Conservation (phyloP, 2,329 filamentous ascomycete genomes). For the Calonectria pauciramosa region DNA sequence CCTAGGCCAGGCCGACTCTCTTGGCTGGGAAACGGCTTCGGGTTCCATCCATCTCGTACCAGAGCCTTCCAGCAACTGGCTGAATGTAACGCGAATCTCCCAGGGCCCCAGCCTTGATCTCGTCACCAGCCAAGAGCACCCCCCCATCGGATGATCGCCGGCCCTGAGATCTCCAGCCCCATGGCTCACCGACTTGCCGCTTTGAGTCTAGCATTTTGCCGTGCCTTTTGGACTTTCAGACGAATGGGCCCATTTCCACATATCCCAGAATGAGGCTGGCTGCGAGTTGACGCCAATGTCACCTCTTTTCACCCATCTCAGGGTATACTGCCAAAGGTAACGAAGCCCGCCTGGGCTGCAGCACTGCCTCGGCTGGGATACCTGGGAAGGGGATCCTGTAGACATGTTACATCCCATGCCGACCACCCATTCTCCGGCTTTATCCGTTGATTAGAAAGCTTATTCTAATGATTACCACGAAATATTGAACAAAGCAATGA, state of each 20-base stretch:
- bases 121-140: slow-evolving; percentile 21
- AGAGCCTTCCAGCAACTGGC: neutral
- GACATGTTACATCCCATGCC: neutral
- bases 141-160: slow-evolving; percentile 38
- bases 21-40: neutral
- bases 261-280: slow-evolving; percentile 43
- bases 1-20: neutral
- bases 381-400: slow-evolving; percentile 14
- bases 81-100: slow-evolving; percentile 32
- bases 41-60: slow-evolving; percentile 21
- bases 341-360: neutral
- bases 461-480: slow-evolving; percentile 13
- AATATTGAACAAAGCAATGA: slow-evolving; percentile 23
- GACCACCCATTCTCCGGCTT: slow-evolving; percentile 14
- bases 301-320: slow-evolving; percentile 20
- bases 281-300: slow-evolving; percentile 30
- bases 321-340: neutral
- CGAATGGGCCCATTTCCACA: slow-evolving; percentile 44
- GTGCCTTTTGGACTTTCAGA: slow-evolving; percentile 31
- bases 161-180: slow-evolving; percentile 42
- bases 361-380: neutral
- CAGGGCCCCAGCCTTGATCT: slow-evolving; percentile 22
- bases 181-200: slow-evolving; percentile 40
- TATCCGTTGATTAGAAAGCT: slow-evolving; percentile 15
- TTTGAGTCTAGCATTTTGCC: slow-evolving; percentile 39